Base-by-base conservation (phyloP, 2,329 filamentous ascomycete species). In the Drechslera avenae region DNA sequence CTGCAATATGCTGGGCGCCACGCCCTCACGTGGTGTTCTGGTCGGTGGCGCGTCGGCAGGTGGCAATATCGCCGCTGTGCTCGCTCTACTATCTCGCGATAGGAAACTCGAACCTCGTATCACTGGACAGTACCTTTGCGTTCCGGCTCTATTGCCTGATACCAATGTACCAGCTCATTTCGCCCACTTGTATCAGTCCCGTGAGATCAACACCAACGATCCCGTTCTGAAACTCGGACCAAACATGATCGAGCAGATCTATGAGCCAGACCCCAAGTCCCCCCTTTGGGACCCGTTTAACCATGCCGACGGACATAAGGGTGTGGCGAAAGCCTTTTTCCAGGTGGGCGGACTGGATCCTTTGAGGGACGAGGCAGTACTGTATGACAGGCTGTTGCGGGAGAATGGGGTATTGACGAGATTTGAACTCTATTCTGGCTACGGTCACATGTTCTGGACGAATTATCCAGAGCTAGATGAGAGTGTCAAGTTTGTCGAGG, bases 21-120 rank as follows among this genome's bases (percentile, higher is more conserved):
- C 80, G 39, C 73, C 79, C 1, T 51, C 63, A 4, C 72, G 71
- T 44, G 79, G 79, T 7, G 78, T 82, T 54, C 71, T 82, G n/a
- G 62, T 82, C 0, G 78, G 79, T 7, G 81, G 81, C 14, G 78
- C 75, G 4, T 80, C 77, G 2, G 79, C 79, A 0, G 80, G 80
- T 3, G 81, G 77, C n/a, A 82, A 81, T 59, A 75, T 82, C 47
- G 73, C 78, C n/a, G 75, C 76, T 0, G 77, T 77, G 0, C 71
- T 82, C 1, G 72, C 77, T 1, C 75, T 81, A 44, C 56, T 76
- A 0, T 72, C 76, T 4, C 72, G 74, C 3, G 75, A 78, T 45
- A 72, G 75, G 30, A 66, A 67, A 0, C 62, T 79, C 5, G 53
- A 63, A 0, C 76, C 78, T 1, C 69, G 68, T 0, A 62, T 83